Base-by-base conservation (phyloP, 1,284 basidiomycete genomes). In the Ganoderma resinaceum region DNA sequence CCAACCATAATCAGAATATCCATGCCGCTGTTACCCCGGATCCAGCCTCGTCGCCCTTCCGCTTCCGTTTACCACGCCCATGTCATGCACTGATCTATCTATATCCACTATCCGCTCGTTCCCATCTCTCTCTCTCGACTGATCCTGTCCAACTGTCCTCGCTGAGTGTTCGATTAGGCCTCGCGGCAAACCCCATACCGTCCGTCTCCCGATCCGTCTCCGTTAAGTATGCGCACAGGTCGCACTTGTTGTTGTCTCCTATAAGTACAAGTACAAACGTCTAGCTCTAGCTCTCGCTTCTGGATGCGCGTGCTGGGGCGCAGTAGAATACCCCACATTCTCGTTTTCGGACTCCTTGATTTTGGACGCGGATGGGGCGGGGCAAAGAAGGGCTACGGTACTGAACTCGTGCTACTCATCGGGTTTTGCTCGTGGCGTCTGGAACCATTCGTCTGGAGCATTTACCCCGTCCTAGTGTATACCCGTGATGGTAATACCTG, bases 51-150 rank as follows among this genome's bases (percentile, higher is more conserved):
- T 35, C 35, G 29, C 67, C 49, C 9, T 43, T 52, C 37, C 53
- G 42, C 43, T 23, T 59, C 60, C 43, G 55, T 68, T 42, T 61
- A 61, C 60, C 66, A 42, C 69, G 57, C 69, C 46, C 67, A 72
- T 70, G 63, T 72, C 71, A 70, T 74, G 75, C 75, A 73, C 66
- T 66, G 67, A 75, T 76, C 75, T 75, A 76, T 73, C 69, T 72
- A 71, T 73, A 73, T 72, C 68, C 68, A 68, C 68, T 70, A 62
- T 62, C 42, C 61, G 29, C 33, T 62, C 61, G 67, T 63, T 68
- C 52, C 69, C 63, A 63, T 69, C 57, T 67, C 70, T 63, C 23
- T 67, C 58, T 61, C 33, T 40, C 55, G 55, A 57, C 55, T 58
- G 55, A 55, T 55, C 29, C 37, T 62, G 35, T 9, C 43, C 16